phyloP scores from a whole-genome alignment of 75 land plant species.

The Sequoia sempervirens region DNA sequence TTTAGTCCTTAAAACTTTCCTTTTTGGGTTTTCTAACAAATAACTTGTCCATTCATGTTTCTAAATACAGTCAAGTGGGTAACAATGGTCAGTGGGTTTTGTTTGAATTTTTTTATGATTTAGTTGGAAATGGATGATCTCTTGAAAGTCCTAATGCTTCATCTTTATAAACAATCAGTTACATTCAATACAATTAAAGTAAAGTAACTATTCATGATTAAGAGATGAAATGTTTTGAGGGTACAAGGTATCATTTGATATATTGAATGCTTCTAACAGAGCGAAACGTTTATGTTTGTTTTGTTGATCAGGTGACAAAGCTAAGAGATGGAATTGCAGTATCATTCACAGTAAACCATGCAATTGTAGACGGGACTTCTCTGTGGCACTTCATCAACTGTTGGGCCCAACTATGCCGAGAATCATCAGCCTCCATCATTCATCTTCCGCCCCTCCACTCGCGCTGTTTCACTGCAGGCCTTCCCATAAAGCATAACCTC shows the following conservation, averaged over 20 bases:
- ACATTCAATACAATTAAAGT: too few species aligned
- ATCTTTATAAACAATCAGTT: too few species aligned
- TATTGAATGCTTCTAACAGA: neutral
- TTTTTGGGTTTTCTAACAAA: too few species aligned
- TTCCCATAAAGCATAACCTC: slow-evolving; percentile 43
- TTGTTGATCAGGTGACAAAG: slow-evolving; percentile 35
- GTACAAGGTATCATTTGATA: neutral
- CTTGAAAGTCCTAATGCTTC: too few species aligned
- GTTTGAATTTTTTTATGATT: too few species aligned
- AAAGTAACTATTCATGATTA: too few species aligned
- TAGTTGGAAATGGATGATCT: too few species aligned
- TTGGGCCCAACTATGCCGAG: neutral
- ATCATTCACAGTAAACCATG: slow-evolving; percentile 68
- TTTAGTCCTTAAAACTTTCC: too few species aligned
- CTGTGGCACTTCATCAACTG: slow-evolving; percentile 65
- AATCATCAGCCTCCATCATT: slow-evolving; percentile 12
- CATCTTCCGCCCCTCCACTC: slow-evolving; percentile 45
- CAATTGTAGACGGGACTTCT: slow-evolving; percentile 57
- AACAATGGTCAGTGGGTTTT: too few species aligned
- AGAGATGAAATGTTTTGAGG: neutral
- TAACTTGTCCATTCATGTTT: too few species aligned
- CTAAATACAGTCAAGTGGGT: too few species aligned
- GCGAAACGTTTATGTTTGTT: neutral
- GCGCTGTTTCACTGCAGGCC: slow-evolving; percentile 25
- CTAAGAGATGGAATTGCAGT: slow-evolving; percentile 57